Conservation (phyloP, 1,139 yeast genomes). For the Saccharomycopsis crataegensis region DNA sequence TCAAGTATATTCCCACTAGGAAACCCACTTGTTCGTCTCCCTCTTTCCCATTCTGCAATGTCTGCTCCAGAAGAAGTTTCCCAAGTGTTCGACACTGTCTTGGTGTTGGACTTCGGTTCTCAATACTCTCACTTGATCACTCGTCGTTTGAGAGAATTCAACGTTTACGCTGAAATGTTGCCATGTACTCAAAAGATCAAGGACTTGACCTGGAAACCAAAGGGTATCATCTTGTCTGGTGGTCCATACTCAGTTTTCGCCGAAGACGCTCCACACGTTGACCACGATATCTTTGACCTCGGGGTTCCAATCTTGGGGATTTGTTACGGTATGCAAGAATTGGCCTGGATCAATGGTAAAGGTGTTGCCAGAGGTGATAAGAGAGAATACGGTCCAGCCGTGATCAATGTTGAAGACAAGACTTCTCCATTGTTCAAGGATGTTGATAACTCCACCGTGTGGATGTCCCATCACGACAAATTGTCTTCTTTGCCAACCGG, state of each 20-base stretch:
- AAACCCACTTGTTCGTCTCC: not conserved
- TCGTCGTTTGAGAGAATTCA: conserved; percentile 95
- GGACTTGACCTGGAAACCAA: conserved; percentile 90
- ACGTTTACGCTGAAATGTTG: conserved; percentile 97
- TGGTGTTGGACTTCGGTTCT: conserved; percentile 96
- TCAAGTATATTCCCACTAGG: too few relatives aligned
- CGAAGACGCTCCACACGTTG: conserved; percentile 95
- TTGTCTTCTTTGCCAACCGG: conserved; percentile 85
- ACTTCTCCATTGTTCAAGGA: conserved; percentile 72
- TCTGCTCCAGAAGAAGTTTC: conserved; percentile 45
- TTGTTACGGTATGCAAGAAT: conserved; percentile 98
- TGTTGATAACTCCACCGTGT: conserved; percentile 82
- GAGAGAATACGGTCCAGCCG: conserved; percentile 98
- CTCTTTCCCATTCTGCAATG: not conserved
- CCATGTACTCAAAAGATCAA: conserved; percentile 97
- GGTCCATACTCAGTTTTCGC: conserved; percentile 98
- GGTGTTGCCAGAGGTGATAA: conserved; percentile 95
- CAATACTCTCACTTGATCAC: conserved; percentile 97
- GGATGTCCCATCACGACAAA: conserved; percentile 99
- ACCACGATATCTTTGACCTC: conserved; percentile 83
- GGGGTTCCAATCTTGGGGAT: conserved; percentile 94
- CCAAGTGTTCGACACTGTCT: conserved; percentile 86
- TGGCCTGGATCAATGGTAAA: conserved; percentile 96
- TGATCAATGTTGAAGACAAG: conserved; percentile 65
- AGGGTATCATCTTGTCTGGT: conserved; percentile 93